These are phyloP conservation scores for Medicago truncatula DNA, from an alignment of 306 rosid species.

Conservation along the genomic window DNA sequence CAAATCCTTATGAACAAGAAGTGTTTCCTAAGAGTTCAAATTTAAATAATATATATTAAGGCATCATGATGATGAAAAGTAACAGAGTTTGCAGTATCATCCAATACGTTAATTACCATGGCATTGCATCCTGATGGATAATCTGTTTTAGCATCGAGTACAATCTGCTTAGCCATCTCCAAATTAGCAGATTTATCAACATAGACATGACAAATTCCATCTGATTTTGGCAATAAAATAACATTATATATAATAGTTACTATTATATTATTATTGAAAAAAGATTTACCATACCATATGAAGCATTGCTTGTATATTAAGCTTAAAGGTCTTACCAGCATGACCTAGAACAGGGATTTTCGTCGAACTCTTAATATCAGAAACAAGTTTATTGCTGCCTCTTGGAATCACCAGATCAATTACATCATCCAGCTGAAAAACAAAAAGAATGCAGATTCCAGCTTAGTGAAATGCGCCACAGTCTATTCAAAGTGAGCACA, in stretches of 20 bases:
- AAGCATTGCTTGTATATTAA: constrained; percentile 33
- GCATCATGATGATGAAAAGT: constrained; percentile 24
- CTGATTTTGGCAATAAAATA: constrained; percentile 58
- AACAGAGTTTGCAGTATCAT: constrained; percentile 25
- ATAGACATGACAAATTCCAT: constrained; percentile 96
- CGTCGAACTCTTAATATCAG: constrained; percentile 89
- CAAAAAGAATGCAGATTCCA: constrained; percentile 33
- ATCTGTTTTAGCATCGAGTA: constrained; percentile 88
- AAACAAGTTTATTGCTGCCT: constrained; percentile 96
- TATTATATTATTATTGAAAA: constrained; percentile 12
- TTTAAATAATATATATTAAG: constrained; percentile 20
- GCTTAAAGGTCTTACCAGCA: constrained; percentile 73
- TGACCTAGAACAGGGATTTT: constrained; percentile 99
- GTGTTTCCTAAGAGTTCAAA: constrained; percentile 82
- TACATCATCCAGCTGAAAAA: constrained; percentile 83
- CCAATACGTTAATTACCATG: constrained; percentile 64
- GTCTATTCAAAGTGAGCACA: constrained; percentile 35
- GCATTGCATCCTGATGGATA: constrained; percentile 99
- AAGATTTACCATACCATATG: constrained; percentile 7
- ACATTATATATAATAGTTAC: constrained; percentile 20
- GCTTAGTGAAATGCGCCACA: constrained; percentile 33
- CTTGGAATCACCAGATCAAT: constrained; percentile 98
- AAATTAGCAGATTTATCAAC: constrained; percentile 91
- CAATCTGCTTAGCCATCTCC: constrained; percentile 82
- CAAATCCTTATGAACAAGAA: constrained; percentile 86